These are phyloP conservation scores for Massarina eburnea DNA, from an alignment of 2,329 filamentous ascomycete species.

Conservation along the genomic window DNA sequence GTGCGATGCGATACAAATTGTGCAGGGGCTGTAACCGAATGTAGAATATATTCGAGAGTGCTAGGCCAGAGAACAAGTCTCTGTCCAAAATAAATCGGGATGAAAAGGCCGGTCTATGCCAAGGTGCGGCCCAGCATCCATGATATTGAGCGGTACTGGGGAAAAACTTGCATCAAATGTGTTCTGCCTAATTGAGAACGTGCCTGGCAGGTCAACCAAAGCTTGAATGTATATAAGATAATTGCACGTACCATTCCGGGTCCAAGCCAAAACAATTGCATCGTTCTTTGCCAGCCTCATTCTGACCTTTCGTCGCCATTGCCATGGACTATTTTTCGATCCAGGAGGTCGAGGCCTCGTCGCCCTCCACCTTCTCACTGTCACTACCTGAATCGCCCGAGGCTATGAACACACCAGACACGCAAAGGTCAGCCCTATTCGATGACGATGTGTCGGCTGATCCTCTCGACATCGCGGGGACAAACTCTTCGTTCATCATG, in stretches of 20 bases:
- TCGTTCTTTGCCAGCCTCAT: conserved; percentile 11
- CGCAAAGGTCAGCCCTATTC: conserved; percentile 49
- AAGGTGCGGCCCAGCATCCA: conserved; percentile 34
- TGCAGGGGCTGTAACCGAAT: conserved; percentile 37
- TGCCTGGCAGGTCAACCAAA: conserved; percentile 20
- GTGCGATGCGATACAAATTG: conserved; percentile 36
- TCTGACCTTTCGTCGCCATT: conserved; percentile 12
- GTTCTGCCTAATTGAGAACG: conserved; percentile 37
- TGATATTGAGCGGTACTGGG: conserved; percentile 37
- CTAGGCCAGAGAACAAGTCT: conserved; percentile 30
- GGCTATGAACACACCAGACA: conserved; percentile 47
- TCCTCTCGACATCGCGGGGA: conserved; percentile 43
- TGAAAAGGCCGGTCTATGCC: conserved; percentile 36
- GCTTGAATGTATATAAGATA: conserved; percentile 37
- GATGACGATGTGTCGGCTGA: conserved; percentile 51
- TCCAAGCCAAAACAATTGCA: conserved; percentile 15
- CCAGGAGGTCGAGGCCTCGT: conserved; percentile 27
- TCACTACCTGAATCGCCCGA: conserved; percentile 27
- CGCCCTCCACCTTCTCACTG: conserved; percentile 31
- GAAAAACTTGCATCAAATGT: conserved; percentile 33
- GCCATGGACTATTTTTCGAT: conserved; percentile 25
- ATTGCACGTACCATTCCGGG: conserved; percentile 29
- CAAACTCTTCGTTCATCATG: conserved; percentile 48
- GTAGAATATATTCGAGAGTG: conserved; percentile 38
- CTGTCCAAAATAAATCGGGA: conserved; percentile 36